phyloP scores from a whole-genome alignment of 495 filamentous ascomycete species.

The Geoglossum glabrum region DNA sequence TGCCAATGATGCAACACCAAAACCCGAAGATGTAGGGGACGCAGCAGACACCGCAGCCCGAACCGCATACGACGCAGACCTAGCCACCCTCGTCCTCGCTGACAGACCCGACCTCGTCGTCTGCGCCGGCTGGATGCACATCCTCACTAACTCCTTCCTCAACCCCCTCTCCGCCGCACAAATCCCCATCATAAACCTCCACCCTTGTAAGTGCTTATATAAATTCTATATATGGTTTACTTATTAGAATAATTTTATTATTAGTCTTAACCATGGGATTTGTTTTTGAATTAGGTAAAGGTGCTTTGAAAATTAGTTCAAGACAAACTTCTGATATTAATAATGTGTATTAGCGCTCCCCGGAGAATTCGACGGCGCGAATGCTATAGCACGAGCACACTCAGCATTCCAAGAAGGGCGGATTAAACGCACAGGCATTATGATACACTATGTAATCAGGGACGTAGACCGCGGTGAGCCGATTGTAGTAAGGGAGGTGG shows the following conservation, averaged over 20 bases:
- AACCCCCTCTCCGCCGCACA: conserved; percentile 37
- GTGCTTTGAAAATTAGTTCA: conserved; percentile 8
- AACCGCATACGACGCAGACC: conserved; percentile 57
- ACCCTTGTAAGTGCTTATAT: conserved; percentile 27
- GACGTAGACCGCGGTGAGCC: conserved; percentile 4
- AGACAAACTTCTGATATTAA: not conserved
- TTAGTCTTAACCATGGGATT: conserved; percentile 13
- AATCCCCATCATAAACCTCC: conserved; percentile 66
- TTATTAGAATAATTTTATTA: conserved; percentile 12
- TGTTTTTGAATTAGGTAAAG: conserved; percentile 13
- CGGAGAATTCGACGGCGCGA: conserved; percentile 55
- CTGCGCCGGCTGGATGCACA: conserved; percentile 53
- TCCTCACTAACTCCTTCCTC: conserved; percentile 43
- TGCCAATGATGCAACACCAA: conserved; percentile 23
- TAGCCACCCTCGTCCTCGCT: conserved; percentile 50
- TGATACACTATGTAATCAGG: conserved; percentile 81
- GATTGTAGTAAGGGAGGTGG: conserved; percentile 1
- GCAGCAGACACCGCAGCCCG: conserved; percentile 24
- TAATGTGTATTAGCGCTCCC: conserved; percentile 32
- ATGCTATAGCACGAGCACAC: conserved; percentile 62
- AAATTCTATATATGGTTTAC: conserved; percentile 12
- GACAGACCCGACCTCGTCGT: conserved; percentile 53
- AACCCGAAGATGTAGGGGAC: not conserved
- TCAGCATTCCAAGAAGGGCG: conserved; percentile 50
- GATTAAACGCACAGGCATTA: conserved; percentile 68